These are phyloP conservation scores for Fusarium ramigenum DNA, from an alignment of 2,329 filamentous ascomycete genomes.

Conservation along the genomic window DNA sequence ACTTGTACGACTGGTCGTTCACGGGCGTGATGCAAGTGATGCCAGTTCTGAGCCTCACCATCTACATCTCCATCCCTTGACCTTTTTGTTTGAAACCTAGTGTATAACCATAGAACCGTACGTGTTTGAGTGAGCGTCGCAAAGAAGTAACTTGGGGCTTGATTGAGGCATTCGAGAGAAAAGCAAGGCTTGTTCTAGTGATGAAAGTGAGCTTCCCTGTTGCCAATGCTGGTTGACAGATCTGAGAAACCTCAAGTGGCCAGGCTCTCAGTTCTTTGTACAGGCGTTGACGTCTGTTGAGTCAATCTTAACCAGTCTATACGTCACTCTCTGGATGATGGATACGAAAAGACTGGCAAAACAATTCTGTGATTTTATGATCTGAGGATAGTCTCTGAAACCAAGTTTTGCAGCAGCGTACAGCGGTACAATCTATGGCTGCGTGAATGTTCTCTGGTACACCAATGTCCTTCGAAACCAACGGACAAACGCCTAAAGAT, in stretches of 20 bases:
- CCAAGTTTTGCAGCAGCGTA: conserved; percentile 8
- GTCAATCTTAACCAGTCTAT: background rate
- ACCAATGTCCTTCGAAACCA: conserved; percentile 4
- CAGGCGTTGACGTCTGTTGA: too few relatives aligned
- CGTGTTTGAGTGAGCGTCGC: background rate
- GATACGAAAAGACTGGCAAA: background rate
- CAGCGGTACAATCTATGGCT: conserved; percentile 16
- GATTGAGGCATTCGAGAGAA: background rate
- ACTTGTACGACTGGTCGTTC: background rate
- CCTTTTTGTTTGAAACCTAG: background rate
- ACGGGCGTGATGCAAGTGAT: background rate
- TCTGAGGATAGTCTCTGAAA: conserved; percentile 4
- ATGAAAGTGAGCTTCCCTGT: background rate
- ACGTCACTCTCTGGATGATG: background rate
- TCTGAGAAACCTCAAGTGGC: background rate
- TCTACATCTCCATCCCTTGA: background rate
- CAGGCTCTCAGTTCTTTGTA: background rate
- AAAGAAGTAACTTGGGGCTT: background rate
- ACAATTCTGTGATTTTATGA: background rate
- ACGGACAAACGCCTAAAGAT: conserved; percentile 15
- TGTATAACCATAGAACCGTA: background rate
- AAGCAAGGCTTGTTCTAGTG: background rate
- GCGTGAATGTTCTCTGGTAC: background rate
- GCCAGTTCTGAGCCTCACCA: background rate
- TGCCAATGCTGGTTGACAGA: background rate